Base-by-base conservation (phyloP, 306 rosid genomes). In the Medicago ruthenica region DNA sequence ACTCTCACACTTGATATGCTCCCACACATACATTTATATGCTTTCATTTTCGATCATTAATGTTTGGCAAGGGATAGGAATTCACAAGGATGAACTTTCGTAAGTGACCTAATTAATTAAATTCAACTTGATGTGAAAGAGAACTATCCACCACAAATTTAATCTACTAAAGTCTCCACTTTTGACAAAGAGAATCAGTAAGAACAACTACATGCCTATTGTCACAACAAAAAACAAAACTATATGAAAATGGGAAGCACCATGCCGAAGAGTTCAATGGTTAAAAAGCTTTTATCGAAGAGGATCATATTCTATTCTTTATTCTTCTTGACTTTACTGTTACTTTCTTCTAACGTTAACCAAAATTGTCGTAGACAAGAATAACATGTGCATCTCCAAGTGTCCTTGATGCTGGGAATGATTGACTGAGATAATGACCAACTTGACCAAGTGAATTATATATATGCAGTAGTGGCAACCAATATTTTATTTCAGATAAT, bases 241-340 rank as follows among this genome's bases (percentile, higher is more conserved):
- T 27, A 27, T 27, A 16, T 16, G 20, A 16, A 16, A 53, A 51
- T 7, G 3, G 1, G 20, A 9, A 12, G 58, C 69, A n/a, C 68
- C 3, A 10, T 55, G 39, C 3, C 22, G n/a, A 20, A 59, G 24
- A 59, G 58, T 39, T 20, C 42, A 18, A 41, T 16, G 16, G 34
- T 21, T 63, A 34, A 61, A 22, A 24, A 17, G 10, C 45, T 54
- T 67, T 66, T 9, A 11, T 67, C 42, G 16, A 6, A 41, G 2
- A 18, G 37, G 9, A 39, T 47, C 65, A 55, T 53, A 54, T 76
- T 13, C 80, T 67, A 67, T 75, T 64, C 59, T 42, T 4, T 21
- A 67, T 31, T 61, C 13, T 67, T 67, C 18, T 76, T 53, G 67
- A 76, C 67, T 66, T 22, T 58, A 58, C 7, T 0, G 37, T 34